These are phyloP conservation scores for Capsicum baccatum DNA, from an alignment of 257 asterid genomes.

Conservation along the genomic window DNA sequence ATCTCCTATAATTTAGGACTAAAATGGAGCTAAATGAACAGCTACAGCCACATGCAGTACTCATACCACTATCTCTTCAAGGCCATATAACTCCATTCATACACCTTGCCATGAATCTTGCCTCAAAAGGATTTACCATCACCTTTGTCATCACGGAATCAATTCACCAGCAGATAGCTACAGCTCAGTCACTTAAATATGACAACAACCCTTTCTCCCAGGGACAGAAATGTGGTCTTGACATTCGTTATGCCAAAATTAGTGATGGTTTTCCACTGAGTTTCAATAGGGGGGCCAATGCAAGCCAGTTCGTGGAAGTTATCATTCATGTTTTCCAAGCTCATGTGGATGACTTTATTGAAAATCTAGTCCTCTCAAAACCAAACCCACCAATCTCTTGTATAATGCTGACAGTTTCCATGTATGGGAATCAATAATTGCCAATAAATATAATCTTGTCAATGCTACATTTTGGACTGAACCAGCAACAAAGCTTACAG, in stretches of 20 bases:
- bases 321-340: conserved; percentile 37
- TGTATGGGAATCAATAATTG: conserved; percentile 48
- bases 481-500: conserved; percentile 53
- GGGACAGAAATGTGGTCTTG: conserved; percentile 47
- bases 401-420: conserved; percentile 60
- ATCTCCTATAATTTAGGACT: background rate
- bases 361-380: conserved; percentile 28
- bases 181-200: background rate
- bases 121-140: conserved; percentile 45
- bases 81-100: conserved; percentile 48
- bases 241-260: too few species aligned
- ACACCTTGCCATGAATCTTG: conserved; percentile 44
- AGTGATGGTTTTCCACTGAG: too few species aligned
- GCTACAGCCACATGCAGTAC: conserved; percentile 35
- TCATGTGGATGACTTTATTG: conserved; percentile 47
- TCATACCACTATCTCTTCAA: conserved; percentile 43
- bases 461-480: conserved; percentile 46
- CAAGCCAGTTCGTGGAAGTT: conserved; percentile 29
- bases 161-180: conserved; percentile 38
- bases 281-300: background rate
- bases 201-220: conserved; percentile 46
- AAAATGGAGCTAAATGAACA: conserved; percentile 15
- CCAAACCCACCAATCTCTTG: conserved; percentile 37
- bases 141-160: conserved; percentile 41
- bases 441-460: conserved; percentile 42